These are phyloP conservation scores for Epichloe festucae DNA, from an alignment of 2,329 filamentous ascomycete genomes.

Conservation along the genomic window DNA sequence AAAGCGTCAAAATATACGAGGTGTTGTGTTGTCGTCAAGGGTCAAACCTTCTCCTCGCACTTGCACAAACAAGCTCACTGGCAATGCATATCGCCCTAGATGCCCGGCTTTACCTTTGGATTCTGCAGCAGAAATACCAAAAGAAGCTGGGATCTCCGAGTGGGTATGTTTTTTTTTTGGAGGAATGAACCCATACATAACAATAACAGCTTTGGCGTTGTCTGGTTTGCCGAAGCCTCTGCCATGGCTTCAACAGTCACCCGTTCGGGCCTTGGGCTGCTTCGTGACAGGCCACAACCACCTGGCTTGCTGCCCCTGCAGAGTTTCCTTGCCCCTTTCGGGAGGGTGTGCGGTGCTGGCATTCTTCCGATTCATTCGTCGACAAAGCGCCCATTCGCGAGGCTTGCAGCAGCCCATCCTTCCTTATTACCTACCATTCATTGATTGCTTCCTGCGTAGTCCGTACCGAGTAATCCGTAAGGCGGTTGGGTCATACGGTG, in stretches of 20 bases:
- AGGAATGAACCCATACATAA: not conserved
- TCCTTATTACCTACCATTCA: no score
- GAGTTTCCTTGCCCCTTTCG: not conserved
- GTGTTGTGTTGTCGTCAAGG: no score
- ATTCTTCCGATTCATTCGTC: conserved; percentile 5
- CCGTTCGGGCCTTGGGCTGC: not conserved
- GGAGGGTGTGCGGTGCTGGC: conserved; percentile 2
- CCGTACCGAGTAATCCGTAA: no score
- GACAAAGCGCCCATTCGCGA: not conserved
- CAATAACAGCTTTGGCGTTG: not conserved
- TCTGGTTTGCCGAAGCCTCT: not conserved
- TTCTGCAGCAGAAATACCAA: not conserved
- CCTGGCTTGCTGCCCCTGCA: not conserved
- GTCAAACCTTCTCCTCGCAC: no score
- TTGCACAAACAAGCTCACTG: no score
- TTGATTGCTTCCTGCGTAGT: no score
- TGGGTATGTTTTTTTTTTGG: not conserved
- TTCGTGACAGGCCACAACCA: not conserved
- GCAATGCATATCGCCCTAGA: not conserved
- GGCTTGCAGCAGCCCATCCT: not conserved
- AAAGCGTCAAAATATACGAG: no score
- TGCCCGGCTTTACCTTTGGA: not conserved
- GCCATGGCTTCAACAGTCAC: not conserved
- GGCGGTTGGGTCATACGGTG: no score
- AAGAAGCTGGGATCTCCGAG: not conserved